Percentiles rank a stretch among this genome's conserved stretches.
These are phyloP conservation scores for Medicago ruthenica DNA, from an alignment of 306 rosid species.

Conservation along the genomic window DNA sequence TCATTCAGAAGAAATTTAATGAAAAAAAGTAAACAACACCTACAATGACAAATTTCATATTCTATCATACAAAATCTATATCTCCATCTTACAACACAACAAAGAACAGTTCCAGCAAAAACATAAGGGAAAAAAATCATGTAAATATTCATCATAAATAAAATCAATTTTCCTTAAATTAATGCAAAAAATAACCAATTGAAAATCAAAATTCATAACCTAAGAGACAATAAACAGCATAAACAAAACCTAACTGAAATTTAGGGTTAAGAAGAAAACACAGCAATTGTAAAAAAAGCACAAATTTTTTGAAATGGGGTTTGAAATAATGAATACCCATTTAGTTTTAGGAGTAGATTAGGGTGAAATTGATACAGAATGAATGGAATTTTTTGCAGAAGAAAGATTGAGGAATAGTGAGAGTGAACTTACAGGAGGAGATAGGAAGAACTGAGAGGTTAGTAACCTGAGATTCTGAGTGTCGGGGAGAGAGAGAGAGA, in stretches of 20 bases:
- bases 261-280: conserved; percentile 13
- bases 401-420: not conserved
- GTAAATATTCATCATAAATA: conserved; percentile 34
- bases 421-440: conserved; percentile 34
- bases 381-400: not conserved
- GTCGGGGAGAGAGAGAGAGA: not conserved
- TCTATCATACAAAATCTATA: conserved; percentile 15
- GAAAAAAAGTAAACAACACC: conserved; percentile 1
- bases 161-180: conserved; percentile 8
- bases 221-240: conserved; percentile 20
- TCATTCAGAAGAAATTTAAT: conserved; percentile 28
- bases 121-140: not conserved
- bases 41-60: conserved; percentile 20
- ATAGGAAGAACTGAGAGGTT: conserved; percentile 19
- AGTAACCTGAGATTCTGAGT: conserved; percentile 41
- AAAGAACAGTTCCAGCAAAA: conserved; percentile 27
- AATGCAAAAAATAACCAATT: not conserved
- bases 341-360: conserved; percentile 20
- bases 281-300: conserved; percentile 24
- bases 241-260: conserved; percentile 34
- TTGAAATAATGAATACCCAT: conserved; percentile 34
- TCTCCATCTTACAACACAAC: conserved; percentile 17
- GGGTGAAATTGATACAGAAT: conserved; percentile 19
- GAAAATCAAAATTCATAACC: conserved; percentile 6
- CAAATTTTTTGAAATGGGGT: conserved; percentile 39